Percentiles rank a stretch among this genome's conserved stretches.
Conservation (phyloP, 805 yeast genomes). For the Ogataea polymorpha region DNA sequence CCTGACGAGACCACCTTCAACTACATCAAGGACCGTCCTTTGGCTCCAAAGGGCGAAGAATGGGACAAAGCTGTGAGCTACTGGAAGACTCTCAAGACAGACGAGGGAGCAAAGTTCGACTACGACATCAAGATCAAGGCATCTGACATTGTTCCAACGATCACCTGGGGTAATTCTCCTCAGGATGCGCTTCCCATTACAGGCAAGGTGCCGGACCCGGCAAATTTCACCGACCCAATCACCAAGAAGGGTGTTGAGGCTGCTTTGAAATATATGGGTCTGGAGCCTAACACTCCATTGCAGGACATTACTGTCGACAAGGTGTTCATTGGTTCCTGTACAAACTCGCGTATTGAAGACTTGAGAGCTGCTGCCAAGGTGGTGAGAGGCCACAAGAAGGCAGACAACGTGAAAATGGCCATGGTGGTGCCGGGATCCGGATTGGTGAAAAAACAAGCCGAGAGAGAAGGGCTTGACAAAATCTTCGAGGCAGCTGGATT, state of each 20-base stretch:
- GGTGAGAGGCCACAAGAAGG: conserved; percentile 85
- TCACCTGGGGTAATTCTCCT: conserved; percentile 99
- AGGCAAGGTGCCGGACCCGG: conserved; percentile 87
- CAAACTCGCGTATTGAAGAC: conserved; percentile 97
- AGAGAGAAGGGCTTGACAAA: conserved; percentile 89
- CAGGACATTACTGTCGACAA: conserved; percentile 78
- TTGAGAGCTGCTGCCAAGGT: conserved; percentile 92
- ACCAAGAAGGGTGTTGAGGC: conserved; percentile 83
- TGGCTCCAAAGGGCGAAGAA: conserved; percentile 90
- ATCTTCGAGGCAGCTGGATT: conserved; percentile 90
- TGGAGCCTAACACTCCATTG: conserved; percentile 77
- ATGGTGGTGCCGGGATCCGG: conserved; percentile 98
- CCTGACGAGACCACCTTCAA: conserved; percentile 90
- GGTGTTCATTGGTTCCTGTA: conserved; percentile 97
- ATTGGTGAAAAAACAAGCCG: conserved; percentile 89
- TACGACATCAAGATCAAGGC: conserved; percentile 78
- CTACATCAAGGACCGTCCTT: conserved; percentile 89
- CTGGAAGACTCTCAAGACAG: conserved; percentile 87
- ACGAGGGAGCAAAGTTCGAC: conserved; percentile 88
- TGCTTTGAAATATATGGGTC: conserved; percentile 90
- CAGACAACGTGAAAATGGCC: conserved; percentile 74
- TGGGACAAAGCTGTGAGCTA: conserved; percentile 93
- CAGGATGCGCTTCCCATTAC: conserved; percentile 97
- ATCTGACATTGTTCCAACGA: conserved; percentile 86
- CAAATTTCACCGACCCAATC: conserved; percentile 65